Evolutionary conservation across 2,329 filamentous ascomycete species (phyloP).

Genomic region (Colletotrichum costaricense): DNA sequence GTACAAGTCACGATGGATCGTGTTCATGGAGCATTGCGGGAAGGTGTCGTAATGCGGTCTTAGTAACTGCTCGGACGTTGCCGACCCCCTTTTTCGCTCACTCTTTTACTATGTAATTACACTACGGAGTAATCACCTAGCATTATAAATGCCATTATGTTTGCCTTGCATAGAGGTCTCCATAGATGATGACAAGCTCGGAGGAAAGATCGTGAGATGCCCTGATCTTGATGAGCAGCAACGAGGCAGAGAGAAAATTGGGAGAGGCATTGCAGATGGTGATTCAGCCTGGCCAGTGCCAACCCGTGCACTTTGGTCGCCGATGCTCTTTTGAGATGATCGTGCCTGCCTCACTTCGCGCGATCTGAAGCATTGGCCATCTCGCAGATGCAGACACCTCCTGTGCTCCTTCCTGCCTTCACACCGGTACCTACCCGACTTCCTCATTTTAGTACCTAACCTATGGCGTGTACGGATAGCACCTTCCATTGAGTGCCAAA

Average conservation of each 20-base stretch:
- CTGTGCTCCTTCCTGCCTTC: neutral
- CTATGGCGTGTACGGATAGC: no score
- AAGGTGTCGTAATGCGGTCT: neutral
- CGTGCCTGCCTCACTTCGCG: neutral
- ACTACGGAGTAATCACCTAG: no score
- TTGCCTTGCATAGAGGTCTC: neutral
- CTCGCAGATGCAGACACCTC: neutral
- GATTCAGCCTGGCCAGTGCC: neutral
- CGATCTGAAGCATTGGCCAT: neutral
- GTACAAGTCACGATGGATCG: neutral
- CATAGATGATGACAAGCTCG: neutral
- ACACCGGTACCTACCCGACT: no score
- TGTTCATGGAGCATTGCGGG: neutral
- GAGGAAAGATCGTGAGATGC: neutral
- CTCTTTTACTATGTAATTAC: neutral
- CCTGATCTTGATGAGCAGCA: neutral
- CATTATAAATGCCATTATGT: neutral
- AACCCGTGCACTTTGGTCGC: neutral
- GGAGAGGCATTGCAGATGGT: neutral
- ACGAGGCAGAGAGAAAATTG: no score
- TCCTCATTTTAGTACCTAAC: no score
- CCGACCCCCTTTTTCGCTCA: neutral
- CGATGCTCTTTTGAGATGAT: neutral
- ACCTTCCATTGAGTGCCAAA: neutral
- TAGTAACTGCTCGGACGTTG: neutral